Evolutionary conservation across 2,329 filamentous ascomycete genomes (phyloP).

Genomic region (Neopestalotiopsis sp.): DNA sequence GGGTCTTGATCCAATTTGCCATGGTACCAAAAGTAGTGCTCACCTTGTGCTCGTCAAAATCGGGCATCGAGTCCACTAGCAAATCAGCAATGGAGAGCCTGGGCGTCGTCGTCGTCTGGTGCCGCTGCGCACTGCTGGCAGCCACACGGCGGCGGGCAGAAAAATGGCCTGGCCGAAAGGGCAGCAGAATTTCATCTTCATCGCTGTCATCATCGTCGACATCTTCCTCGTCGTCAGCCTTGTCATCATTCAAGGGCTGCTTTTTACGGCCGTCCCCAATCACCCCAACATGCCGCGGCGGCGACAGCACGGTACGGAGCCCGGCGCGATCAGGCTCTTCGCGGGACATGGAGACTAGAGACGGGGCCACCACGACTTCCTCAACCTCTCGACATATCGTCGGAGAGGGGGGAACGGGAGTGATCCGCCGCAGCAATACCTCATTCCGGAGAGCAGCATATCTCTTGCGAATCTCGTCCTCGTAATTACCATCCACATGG

Average conservation of each 20-base stretch:
- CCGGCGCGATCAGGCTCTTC: not conserved
- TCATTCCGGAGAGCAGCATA: not conserved
- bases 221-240: not conserved
- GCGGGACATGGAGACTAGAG: too few species aligned
- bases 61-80: not conserved
- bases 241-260: not conserved
- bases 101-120: not conserved
- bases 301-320: not conserved
- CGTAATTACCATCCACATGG: not conserved
- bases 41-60: not conserved
- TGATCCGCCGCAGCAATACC: not conserved
- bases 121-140: too few species aligned
- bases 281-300: not conserved
- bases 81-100: not conserved
- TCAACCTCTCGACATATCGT: not conserved
- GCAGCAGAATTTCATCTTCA: not conserved
- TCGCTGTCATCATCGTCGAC: not conserved
- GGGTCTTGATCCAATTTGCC: not conserved
- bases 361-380: not conserved
- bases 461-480: not conserved
- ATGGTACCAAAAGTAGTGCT: not conserved
- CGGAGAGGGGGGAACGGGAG: not conserved
- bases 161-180: not conserved
- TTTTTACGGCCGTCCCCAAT: not conserved
- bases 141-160: not conserved